These are phyloP conservation scores for Colletotrichum tabaci DNA, from an alignment of 2,329 filamentous ascomycete species.

Conservation along the genomic window DNA sequence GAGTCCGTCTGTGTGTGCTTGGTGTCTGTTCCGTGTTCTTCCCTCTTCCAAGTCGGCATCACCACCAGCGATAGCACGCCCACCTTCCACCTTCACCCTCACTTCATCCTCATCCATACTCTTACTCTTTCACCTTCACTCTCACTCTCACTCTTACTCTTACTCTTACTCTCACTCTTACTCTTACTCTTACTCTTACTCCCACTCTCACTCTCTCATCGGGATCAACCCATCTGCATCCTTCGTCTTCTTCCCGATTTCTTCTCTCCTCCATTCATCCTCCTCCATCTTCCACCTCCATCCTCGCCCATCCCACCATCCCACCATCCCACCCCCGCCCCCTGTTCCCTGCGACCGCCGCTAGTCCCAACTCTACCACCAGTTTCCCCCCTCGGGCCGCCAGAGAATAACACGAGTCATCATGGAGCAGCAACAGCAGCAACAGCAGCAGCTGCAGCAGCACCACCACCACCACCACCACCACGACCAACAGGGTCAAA, in stretches of 20 bases:
- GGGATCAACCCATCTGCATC: too few species aligned
- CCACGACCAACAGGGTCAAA: background rate
- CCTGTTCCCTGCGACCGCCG: slow-evolving; percentile 27
- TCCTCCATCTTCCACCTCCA: too few species aligned
- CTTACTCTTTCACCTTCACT: too few species aligned
- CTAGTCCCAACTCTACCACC: slow-evolving; percentile 17
- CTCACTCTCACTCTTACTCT: too few species aligned
- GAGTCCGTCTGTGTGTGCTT: too few species aligned
- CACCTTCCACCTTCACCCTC: slow-evolving; percentile 11
- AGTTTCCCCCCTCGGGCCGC: background rate
- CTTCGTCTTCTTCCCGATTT: too few species aligned
- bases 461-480: background rate
- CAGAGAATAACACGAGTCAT: slow-evolving; percentile 31
- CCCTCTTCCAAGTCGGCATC: background rate
- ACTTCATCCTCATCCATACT: background rate
- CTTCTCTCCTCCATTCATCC: too few species aligned
- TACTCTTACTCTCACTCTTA: too few species aligned
- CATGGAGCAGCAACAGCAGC: slow-evolving; percentile 32
- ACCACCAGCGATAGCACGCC: background rate
- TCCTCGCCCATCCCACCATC: too few species aligned
- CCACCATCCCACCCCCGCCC: background rate
- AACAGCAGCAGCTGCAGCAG: too few species aligned
- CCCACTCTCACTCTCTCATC: too few species aligned
- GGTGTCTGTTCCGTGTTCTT: background rate
- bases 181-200: too few species aligned